Base-by-base conservation (phyloP, 2,329 filamentous ascomycete species). In the Neofusicoccum kwambonambiense region DNA sequence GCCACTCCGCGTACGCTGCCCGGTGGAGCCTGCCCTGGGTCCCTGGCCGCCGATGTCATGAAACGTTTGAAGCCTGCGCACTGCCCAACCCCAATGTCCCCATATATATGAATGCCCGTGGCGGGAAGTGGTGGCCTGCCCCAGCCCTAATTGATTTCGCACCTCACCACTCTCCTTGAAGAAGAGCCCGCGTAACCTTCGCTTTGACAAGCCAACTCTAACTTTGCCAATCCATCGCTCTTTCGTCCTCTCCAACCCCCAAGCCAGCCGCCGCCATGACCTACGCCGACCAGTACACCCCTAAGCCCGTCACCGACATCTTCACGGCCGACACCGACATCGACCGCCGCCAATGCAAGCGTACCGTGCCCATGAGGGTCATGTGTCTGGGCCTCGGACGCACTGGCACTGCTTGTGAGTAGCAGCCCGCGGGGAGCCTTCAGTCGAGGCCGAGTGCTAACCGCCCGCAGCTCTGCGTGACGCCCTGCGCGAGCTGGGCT, bases 331-430 rank as follows among this genome's bases (percentile, higher is more conserved):
- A 90, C 73, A 90, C 87, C 47, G 85, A 87, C 72, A 89, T 91
- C 75, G 87, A 92, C 76, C 82, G 86, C 57, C 82, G 86, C 69
- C 79, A 87, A 80, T 88, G 87, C 75, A 83, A 82, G 66, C 87
- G 89, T 64, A 85, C 81, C 37, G 88, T 90, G 60, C 89, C 89
- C 39, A 91, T 92, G 89, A 86, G 86, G 74, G 86, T 92, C 52
- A 85, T 92, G 39, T 84, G 88, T 52, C 82, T 92, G 0, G 89
- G 89, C 51, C 82, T 91, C 17, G 87, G 88, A 64, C 83, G 89
- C 68, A 92, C 89, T 8, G 89, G 89, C 72, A 91, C 89, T 71
- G 85, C 88, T 39, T 91, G 87, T 86, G 81, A 73, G 83, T 80
- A 74, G 70, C 41, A 74, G 72, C 66, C 72, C 67, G 4, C 66